Base-by-base conservation (phyloP, 305 asterid genomes). In the Withania somnifera region DNA sequence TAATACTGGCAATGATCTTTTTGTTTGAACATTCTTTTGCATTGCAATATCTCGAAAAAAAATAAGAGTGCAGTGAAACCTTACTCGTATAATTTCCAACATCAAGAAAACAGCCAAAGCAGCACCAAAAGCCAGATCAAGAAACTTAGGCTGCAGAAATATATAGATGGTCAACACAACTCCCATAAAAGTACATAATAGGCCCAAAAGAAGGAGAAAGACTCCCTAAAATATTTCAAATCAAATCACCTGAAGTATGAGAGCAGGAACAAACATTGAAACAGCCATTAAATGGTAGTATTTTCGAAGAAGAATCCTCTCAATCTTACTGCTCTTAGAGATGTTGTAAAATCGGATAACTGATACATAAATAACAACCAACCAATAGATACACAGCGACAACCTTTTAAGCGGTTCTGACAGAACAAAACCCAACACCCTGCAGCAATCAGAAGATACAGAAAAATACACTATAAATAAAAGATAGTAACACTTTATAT, bases 221-320 rank as follows among this genome's bases (percentile, higher is more conserved):
- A 38, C 52, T 11, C 73, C 30, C n/a, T 54, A 83, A 68, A 52
- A 52, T 45, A 69, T 73, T 58, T 66, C 50, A 84, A 53, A 81
- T 64, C 81, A 87, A 86, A 84, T 86, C 85, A 94, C 98, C 97
- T 97, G 98, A 87, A 91, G 88, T 85, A 94, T 82, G 83, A 97
- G 96, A 82, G 99, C 98, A 61, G 99, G 99, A 80, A 97, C 91
- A 88, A 97, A 97, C 87, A 97, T 97, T 51, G 86, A 86, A 67
- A 97, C 98, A 14, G 98, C 99, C 92, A 95, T 85, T 80, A 97
- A 92, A 90, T 97, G 99, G 90, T 97, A 97, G 89, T 94, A 97
- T 85, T 97, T 97, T 81, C 99, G 95, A 83, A 94, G 98, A 88
- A 97, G 98, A 83, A 97, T 97, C 89, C 99, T 90, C 86, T 92